phyloP scores from a whole-genome alignment of 495 filamentous ascomycete species.

The Penicillium verhagenii region DNA sequence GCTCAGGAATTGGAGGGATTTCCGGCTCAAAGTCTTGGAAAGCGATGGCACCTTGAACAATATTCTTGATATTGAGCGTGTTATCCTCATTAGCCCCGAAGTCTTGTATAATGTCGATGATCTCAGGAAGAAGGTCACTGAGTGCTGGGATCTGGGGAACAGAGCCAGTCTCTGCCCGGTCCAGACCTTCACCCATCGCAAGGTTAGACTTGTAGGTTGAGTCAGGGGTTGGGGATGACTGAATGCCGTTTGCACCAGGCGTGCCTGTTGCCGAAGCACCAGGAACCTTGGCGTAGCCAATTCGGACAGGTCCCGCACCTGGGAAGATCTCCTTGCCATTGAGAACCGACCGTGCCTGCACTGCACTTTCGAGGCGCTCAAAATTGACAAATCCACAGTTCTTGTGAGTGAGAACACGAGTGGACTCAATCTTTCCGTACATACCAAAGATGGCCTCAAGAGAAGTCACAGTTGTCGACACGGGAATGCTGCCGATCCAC shows the following conservation, averaged over 20 bases:
- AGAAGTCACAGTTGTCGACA: slow-evolving; percentile 92
- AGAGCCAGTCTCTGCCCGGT: slow-evolving; percentile 40
- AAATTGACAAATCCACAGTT: slow-evolving; percentile 99
- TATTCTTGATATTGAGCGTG: slow-evolving; percentile 64
- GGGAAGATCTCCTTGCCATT: slow-evolving; percentile 99
- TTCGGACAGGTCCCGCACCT: slow-evolving; percentile 88
- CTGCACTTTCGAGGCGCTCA: slow-evolving; percentile 82
- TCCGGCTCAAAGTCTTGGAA: slow-evolving; percentile 74
- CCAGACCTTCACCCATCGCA: slow-evolving; percentile 32
- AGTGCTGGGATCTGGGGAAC: slow-evolving; percentile 71
- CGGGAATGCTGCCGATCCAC: slow-evolving; percentile 98
- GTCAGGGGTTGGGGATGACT: slow-evolving; percentile 95
- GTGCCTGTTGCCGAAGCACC: slow-evolving; percentile 74
- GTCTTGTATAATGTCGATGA: slow-evolving; percentile 80
- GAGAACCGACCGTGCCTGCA: slow-evolving; percentile 78
- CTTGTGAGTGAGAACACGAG: slow-evolving; percentile 94
- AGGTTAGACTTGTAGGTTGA: slow-evolving; percentile 48
- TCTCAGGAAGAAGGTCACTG: slow-evolving; percentile 73
- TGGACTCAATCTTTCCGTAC: slow-evolving; percentile 88
- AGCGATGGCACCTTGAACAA: slow-evolving; percentile 71
- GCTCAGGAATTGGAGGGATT: slow-evolving; percentile 85
- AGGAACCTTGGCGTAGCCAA: slow-evolving; percentile 96
- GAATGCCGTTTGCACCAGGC: slow-evolving; percentile 76
- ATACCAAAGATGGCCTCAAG: slow-evolving; percentile 88
- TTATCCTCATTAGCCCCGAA: slow-evolving; percentile 89